Conservation (phyloP, 169 alveolate species). For the Cryptosporidium ubiquitum region DNA sequence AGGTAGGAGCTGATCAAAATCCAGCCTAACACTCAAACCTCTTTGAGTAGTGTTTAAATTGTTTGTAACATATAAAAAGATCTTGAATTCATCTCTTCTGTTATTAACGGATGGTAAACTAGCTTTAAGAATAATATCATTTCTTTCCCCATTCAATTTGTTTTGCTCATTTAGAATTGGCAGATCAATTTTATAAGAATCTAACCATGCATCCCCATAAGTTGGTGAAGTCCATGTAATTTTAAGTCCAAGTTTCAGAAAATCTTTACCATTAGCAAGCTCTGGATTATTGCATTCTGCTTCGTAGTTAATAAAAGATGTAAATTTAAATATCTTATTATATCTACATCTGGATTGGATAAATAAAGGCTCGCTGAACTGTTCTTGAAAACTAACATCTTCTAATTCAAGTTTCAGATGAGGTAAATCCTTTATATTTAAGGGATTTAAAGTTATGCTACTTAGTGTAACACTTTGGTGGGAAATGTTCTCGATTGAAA, state of each 20-base stretch:
- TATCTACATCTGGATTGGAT: constrained; percentile 35
- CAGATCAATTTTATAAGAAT: constrained; percentile 18
- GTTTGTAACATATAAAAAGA: constrained; percentile 5
- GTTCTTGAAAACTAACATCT: neutral
- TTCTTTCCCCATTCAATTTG: neutral
- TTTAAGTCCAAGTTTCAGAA: neutral
- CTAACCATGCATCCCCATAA: constrained; percentile 56
- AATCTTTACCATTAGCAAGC: neutral
- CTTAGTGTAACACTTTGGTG: constrained; percentile 55
- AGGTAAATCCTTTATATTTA: neutral
- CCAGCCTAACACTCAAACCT: constrained; percentile 2
- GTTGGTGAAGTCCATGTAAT: constrained; percentile 20
- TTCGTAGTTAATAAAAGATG: neutral
- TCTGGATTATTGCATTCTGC: neutral
- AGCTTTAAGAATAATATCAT: neutral
- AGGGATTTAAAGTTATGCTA: neutral
- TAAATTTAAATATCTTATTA: constrained; percentile 15
- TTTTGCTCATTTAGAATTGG: neutral
- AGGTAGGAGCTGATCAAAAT: constrained; percentile 43
- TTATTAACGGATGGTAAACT: constrained; percentile 26
- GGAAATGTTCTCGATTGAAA: constrained; percentile 54
- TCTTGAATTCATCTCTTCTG: constrained; percentile 20
- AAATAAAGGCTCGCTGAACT: constrained; percentile 12
- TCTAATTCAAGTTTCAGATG: neutral
- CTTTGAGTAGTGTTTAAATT: neutral